Evolutionary conservation across 148 eudicot genomes (phyloP).

Genomic region (Tetragonia tetragonoides): DNA sequence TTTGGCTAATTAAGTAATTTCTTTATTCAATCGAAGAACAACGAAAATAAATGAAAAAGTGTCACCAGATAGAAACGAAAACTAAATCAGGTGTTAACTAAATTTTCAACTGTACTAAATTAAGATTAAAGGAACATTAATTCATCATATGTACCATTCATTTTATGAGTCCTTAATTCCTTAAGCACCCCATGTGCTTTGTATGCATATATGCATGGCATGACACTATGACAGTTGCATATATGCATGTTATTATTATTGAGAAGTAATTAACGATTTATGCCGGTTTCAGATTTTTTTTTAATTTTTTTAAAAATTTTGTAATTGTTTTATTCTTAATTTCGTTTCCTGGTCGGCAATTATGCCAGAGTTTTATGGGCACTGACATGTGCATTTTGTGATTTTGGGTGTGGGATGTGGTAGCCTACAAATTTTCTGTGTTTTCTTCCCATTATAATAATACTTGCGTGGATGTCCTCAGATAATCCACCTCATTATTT

Average conservation of each 20-base stretch:
- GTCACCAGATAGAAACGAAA: constrained; percentile 23
- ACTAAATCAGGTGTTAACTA: constrained; percentile 26
- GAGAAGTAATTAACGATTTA: constrained; percentile 5
- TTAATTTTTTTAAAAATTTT: neutral
- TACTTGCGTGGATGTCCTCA: too few relatives aligned
- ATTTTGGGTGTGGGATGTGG: constrained; percentile 8
- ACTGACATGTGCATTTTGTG: constrained; percentile 10
- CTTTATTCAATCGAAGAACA: neutral
- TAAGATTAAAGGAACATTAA: too few relatives aligned
- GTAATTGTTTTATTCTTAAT: too few relatives aligned
- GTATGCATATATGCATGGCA: constrained; percentile 11
- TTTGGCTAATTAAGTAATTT: neutral
- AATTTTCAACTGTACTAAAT: constrained; percentile 3
- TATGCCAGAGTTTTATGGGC: constrained; percentile 1
- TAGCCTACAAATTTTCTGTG: neutral
- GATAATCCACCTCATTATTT: too few relatives aligned
- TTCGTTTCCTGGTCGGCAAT: constrained; percentile 22
- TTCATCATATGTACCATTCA: too few relatives aligned
- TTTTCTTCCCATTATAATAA: neutral
- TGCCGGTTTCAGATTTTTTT: neutral
- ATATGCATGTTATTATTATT: constrained; percentile 9
- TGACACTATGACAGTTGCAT: neutral
- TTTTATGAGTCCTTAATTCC: too few relatives aligned
- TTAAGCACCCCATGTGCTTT: neutral
- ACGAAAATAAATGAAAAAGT: neutral